Base-by-base conservation (phyloP, 805 yeast species). In the Isabelozyma rhagii region DNA sequence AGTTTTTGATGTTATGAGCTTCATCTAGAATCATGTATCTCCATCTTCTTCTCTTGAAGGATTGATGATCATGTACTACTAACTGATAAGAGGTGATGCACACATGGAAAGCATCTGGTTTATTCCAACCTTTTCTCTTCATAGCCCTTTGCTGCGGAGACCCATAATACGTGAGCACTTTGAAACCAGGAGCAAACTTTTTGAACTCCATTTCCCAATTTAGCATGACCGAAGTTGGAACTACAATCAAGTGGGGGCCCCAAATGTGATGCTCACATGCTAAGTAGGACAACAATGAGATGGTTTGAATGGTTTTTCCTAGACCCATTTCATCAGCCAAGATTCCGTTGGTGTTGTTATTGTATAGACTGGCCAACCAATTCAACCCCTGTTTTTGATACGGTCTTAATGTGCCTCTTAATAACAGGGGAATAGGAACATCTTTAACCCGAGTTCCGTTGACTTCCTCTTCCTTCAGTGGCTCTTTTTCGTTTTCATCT, bases 161-260 rank as follows among this genome's bases (percentile, higher is more conserved):
- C 0, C 99, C 99, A 61, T 93, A 94, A 66, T 94, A 94, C 0
- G 98, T 94, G 64, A 94, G 64, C 3, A 94, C 94, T 66, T 96
- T 93, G 66, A 94, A 87, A 0, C 99, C 99, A 0, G 99, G 99
- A 0, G 97, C 97, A 75, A 94, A 94, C 59, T 96, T 82, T 62
- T 96, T 94, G 71, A 94, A 92, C 63, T 94, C 99, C 97, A 96
- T 93, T 66, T 94, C 99, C 99, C 99, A 94, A 63, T 94, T 94
- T 47, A 94, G 80, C 84, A 94, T 84, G 7, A 94, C 99, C 13
- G 97, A 89, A 0, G 99, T 94, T 4, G 99, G 99, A 4, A 94
- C 99, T 51, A 94, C 85, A 69, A 94, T 92, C 48, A 94, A 73
- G 72, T 94, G 99, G 0, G 99, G 99, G 0, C 99, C 99, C 99